Percentiles rank a stretch among this genome's conserved stretches.
Conservation (phyloP, 2,329 filamentous ascomycete genomes). For the Colletotrichum paranaense region DNA sequence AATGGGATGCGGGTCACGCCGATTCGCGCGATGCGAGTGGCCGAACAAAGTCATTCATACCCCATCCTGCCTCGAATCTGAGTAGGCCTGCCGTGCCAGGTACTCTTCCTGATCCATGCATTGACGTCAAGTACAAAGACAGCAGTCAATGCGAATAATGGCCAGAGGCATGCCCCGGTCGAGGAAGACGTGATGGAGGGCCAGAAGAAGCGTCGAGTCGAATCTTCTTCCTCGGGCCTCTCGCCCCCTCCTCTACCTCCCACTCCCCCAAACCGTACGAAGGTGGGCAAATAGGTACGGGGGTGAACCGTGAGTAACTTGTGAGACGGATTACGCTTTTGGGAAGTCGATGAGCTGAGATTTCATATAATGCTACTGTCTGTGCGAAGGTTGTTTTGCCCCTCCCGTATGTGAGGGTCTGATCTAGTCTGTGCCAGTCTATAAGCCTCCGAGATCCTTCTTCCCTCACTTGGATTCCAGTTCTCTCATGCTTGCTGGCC, state of each 20-base stretch:
- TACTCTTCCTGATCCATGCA: conserved; percentile 31
- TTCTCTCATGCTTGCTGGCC: conserved; percentile 20
- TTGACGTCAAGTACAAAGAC: conserved; percentile 23
- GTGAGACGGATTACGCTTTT: conserved; percentile 33
- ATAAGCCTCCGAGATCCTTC: conserved; percentile 27
- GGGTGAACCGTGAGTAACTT: conserved; percentile 30
- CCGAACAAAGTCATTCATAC: conserved; percentile 5
- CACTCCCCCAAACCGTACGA: not conserved
- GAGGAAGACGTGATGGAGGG: not conserved
- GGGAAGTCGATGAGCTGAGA: conserved; percentile 33
- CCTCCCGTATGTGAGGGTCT: conserved; percentile 1
- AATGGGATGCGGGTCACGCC: not conserved
- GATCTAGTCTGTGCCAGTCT: conserved; percentile 27
- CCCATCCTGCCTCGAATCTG: not conserved
- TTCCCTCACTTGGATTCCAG: rapidly evolving
- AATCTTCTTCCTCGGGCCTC: not conserved
- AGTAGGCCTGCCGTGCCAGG: conserved; percentile 4
- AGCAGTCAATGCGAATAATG: conserved; percentile 28
- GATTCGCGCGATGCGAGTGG: conserved; percentile 32
- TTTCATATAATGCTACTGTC: conserved; percentile 26
- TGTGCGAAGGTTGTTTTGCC: conserved; percentile 34
- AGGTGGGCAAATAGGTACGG: not conserved
- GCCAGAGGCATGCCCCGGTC: conserved; percentile 15
- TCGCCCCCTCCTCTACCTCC: not conserved
- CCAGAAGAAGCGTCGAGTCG: not conserved